Percentiles rank a stretch among this genome's conserved stretches.
Evolutionary conservation across 2,329 filamentous ascomycete species (phyloP).

Genomic region (Rutstroemia sydowiana): DNA sequence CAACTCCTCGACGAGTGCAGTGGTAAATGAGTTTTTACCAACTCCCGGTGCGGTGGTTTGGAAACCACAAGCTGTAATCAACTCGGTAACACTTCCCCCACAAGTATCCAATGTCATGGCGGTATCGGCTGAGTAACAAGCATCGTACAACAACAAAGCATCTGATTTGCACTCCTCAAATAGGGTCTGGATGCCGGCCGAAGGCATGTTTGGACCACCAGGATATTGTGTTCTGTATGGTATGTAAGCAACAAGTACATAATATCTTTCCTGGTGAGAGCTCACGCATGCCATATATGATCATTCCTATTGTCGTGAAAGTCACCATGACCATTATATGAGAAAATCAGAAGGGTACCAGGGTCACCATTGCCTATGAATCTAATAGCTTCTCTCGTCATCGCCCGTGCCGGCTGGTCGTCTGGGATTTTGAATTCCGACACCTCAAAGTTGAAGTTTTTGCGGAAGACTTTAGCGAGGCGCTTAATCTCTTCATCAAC

Average conservation of each 20-base stretch:
- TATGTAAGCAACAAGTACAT: too few relatives aligned
- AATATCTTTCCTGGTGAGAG: too few relatives aligned
- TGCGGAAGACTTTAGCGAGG: neutral
- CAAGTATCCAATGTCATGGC: neutral
- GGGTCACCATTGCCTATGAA: neutral
- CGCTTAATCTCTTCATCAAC: neutral
- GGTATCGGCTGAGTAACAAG: neutral
- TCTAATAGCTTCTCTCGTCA: neutral
- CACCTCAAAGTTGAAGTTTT: neutral
- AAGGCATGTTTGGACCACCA: too few relatives aligned
- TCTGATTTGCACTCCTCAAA: neutral
- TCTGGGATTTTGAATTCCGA: neutral
- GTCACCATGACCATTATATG: neutral
- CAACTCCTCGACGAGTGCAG: neutral
- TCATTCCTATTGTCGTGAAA: too few relatives aligned
- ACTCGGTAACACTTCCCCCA: neutral
- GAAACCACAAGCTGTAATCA: neutral
- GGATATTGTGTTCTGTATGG: too few relatives aligned
- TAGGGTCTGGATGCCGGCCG: neutral
- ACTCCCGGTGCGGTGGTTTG: neutral
- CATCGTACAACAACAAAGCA: neutral
- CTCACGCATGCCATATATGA: too few relatives aligned
- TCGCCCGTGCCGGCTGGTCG: neutral
- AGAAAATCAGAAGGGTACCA: neutral
- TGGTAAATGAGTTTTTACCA: neutral